These are phyloP conservation scores for Echinosophora koreensis DNA, from an alignment of 306 rosid genomes.

Conservation along the genomic window DNA sequence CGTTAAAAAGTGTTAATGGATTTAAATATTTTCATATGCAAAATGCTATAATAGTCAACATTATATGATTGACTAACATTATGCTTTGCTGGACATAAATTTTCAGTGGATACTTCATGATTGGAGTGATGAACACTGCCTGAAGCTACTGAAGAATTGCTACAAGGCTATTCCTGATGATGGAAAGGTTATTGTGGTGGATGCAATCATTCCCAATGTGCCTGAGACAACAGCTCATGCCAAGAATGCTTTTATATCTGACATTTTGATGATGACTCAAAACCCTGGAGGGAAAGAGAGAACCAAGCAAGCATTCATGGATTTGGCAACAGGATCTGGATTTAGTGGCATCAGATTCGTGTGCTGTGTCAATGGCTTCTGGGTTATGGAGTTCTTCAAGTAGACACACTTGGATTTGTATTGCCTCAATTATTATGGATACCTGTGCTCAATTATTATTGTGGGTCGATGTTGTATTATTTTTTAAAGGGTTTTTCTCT, in stretches of 20 bases:
- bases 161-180: neutral
- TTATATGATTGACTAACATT: neutral
- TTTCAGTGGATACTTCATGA: slow-evolving; percentile 45
- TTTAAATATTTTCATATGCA: too few relatives aligned
- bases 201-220: neutral
- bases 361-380: neutral
- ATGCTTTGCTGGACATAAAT: neutral
- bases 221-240: neutral
- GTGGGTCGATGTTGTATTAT: too few relatives aligned
- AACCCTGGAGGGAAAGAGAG: slow-evolving; percentile 20
- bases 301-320: neutral
- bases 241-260: neutral
- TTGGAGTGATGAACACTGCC: slow-evolving; percentile 13
- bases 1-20: too few relatives aligned
- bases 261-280: neutral
- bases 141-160: slow-evolving; percentile 19
- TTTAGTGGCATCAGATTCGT: neutral
- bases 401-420: neutral
- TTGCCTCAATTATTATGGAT: too few relatives aligned
- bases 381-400: slow-evolving; percentile 35
- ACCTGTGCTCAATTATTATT: too few relatives aligned
- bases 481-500: too few relatives aligned
- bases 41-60: too few relatives aligned
- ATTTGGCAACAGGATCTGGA: neutral
- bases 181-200: slow-evolving; percentile 26